Base-by-base conservation (phyloP, 1,284 basidiomycete species). In the Grifola frondosa region DNA sequence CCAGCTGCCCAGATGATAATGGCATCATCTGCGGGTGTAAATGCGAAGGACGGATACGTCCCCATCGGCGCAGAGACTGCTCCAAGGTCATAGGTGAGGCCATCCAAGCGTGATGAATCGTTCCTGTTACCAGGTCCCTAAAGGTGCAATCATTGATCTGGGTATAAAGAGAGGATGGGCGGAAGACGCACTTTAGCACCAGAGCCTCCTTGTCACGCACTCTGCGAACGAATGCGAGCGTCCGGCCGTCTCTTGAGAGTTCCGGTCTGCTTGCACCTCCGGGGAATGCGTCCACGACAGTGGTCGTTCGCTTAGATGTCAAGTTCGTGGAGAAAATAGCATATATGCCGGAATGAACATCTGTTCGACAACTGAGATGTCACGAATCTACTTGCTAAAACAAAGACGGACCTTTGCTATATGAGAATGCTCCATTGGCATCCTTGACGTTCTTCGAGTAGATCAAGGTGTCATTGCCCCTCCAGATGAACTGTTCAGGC, bases 191-290 rank as follows among this genome's bases (percentile, higher is more conserved):
- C 84, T 81, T 83, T 42, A 88, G 67, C 0, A 86, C 81, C 12
- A 88, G 67, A 4, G 78, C 79, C 58, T 85, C 75, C 52, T 84
- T 82, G 54, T 87, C 83, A 19, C 83, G 68, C n/a, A 83, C 78
- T 12, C 84, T 76, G 23, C 83, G 77, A 21, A 88, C 81, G 49
- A 87, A 88, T 0, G 84, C 84, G 8, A 88, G 70, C 0, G 84
- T 85, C 36, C 76, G 71, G 1, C 77, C 70, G 56, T 87, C 84
- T 30, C 74, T 70, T n/a, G 84, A 87, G 5, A 88, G 65, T 45
- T 83, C 81, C n/a, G 84, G 84, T 39, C 83, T 70, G 51, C 71
- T 82, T 4, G 84, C 84, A 26, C 84, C 83, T 23, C 85, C 85
- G 3, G 84, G 82, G 44, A 61, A 75, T 0, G 75, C 62, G 36